Evolutionary conservation across 75 land plant species (phyloP).

Genomic region (Sequoia sempervirens): DNA sequence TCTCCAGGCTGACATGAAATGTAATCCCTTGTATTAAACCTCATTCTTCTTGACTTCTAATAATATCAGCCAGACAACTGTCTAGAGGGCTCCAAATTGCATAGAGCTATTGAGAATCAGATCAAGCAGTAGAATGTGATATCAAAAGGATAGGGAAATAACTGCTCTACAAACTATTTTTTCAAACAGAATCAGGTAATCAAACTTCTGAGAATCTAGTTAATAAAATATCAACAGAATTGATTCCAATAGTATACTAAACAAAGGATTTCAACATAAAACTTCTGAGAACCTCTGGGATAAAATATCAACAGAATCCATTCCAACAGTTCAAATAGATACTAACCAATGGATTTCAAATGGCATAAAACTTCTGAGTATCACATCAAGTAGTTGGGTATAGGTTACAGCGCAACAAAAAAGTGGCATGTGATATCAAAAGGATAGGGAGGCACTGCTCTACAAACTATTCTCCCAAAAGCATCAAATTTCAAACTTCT

Average conservation of each 20-base stretch:
- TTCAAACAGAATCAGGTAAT: not conserved
- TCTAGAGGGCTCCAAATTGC: not conserved
- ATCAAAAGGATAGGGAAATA: not conserved
- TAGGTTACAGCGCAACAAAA: too few species aligned
- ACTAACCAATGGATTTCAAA: not conserved
- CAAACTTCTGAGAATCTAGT: not conserved
- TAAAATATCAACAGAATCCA: not conserved
- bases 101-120: not conserved
- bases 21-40: not conserved
- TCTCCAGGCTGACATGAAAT: not conserved
- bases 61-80: not conserved
- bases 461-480: not conserved
- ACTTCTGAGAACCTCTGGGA: not conserved
- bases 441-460: not conserved
- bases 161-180: not conserved
- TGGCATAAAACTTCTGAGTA: not conserved
- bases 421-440: too few species aligned
- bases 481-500: not conserved
- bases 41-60: not conserved
- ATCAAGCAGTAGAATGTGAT: not conserved
- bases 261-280: not conserved
- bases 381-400: too few species aligned
- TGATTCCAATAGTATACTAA: not conserved
- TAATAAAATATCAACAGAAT: not conserved
- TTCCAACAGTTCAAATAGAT: too few species aligned